Base-by-base conservation (phyloP, 768 basidiomycete genomes). In the Cystobasidium tubakii region DNA sequence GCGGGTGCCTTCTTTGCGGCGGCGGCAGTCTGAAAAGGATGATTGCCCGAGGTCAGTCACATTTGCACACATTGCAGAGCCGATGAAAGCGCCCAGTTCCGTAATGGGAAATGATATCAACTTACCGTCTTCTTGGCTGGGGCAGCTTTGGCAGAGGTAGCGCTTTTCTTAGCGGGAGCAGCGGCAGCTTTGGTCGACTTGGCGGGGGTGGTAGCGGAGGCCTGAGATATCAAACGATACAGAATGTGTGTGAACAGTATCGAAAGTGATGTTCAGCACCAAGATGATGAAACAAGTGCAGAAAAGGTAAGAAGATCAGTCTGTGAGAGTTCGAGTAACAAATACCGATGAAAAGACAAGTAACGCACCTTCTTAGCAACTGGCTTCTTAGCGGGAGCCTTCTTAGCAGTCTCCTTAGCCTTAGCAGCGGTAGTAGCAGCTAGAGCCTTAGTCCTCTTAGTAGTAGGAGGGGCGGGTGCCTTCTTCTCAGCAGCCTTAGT, bases 341-440 rank as follows among this genome's bases (percentile, higher is more conserved):
- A 39, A 12, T 33, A 13, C 25, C 15, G 4, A 62, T 62, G 21
- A 31, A 15, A 17, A 9, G 29, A 10, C 9, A 23, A 39, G 15
- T 44, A 6, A 31, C 66, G 23, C 50, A 67, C 66, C 66, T 67
- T 67, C 66, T 67, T 67, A 7, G 69, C 69, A 57, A 34, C 33
- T 46, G 44, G 53, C 69, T 71, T 71, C 69, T 71, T 71, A 33
- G 55, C 54, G 23, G 69, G 36, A 27, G 69, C 69, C 55, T 71
- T 60, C 69, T 71, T 71, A 71, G 69, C 69, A 36, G 50, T 53
- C 55, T 71, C 29, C 55, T 71, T 71, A 12, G 33, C 42, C 44
- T 67, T 67, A 43, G 66, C 50, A n/a, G 44, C 66, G 29, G 43
- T 67, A 33, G 66, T 50, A 42, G 42, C 46, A 50, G 66, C 43